Percentiles rank a stretch among this genome's conserved stretches.
Conservation (phyloP, 306 rosid species). For the Quercus agrifolia region DNA sequence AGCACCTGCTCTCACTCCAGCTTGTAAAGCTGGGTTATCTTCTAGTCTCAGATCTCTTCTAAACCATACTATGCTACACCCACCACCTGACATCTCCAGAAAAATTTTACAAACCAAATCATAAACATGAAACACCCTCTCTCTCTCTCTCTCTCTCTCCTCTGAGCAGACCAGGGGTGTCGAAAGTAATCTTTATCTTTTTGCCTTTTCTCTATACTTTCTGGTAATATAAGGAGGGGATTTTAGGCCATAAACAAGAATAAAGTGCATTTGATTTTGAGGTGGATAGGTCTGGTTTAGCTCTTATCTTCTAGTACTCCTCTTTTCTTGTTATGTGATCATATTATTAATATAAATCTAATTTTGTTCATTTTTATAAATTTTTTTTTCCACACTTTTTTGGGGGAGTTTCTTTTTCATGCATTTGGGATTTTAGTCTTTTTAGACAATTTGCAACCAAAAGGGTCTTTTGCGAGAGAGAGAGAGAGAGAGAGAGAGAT, state of each 20-base stretch:
- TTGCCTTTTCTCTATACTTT: background rate
- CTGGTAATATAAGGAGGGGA: constrained; percentile 21
- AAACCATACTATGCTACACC: constrained; percentile 98
- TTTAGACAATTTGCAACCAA: constrained; percentile 44
- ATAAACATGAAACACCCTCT: background rate
- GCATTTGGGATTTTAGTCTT: constrained; percentile 15
- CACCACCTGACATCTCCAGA: constrained; percentile 78
- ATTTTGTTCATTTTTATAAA: background rate
- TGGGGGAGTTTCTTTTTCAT: constrained; percentile 15
- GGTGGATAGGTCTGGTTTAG: constrained; percentile 13
- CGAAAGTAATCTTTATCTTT: constrained; percentile 20
- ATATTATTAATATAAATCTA: background rate
- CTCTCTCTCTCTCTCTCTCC: background rate
- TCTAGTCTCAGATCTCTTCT: constrained; percentile 98
- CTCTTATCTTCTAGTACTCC: constrained; percentile 19
- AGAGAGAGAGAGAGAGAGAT: constrained; percentile 18
- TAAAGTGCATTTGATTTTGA: constrained; percentile 24
- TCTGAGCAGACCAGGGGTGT: constrained; percentile 4
- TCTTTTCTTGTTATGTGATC: constrained; percentile 12
- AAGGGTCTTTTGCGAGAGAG: constrained; percentile 3
- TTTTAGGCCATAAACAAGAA: constrained; percentile 25
- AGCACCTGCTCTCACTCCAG: constrained; percentile 91
- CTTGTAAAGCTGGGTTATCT: constrained; percentile 89
- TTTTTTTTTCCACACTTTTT: constrained; percentile 8
- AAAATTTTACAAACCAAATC: constrained; percentile 17